Evolutionary conservation across 2,329 filamentous ascomycete genomes (phyloP), one percentile per base, ranked within the genome.

Genomic region (Ophiocordyceps camponoti-rufipedis): DNA sequence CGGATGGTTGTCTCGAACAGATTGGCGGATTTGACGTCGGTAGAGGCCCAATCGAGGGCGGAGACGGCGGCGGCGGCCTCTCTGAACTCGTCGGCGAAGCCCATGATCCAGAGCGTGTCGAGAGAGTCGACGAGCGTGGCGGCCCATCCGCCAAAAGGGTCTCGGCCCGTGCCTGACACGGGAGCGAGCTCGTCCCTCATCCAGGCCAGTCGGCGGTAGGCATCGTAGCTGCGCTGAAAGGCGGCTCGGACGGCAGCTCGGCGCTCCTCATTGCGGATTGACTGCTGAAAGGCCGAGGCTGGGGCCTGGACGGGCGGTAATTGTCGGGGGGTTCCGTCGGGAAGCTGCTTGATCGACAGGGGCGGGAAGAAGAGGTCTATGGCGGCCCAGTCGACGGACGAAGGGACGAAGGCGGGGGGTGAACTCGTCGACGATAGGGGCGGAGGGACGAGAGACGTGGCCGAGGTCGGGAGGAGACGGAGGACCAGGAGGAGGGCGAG

Each of bases 51-150:
- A 53, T 76, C 67, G 41, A 80, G 52, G 6, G 60, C 54, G 13
- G 59, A 61, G 6, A 71, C 64, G 2, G 71, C 72, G 28, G 61
- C 59, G 2, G 71, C 66, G 5, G 77, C 75, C 16, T 68, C 57
- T 42, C 65, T 60, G 50, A 78, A 80, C 18, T 81, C 77, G 2
- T 70, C 62, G 31, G 68, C 59, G 19, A 80, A 56, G 11, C 60
- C 74, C 75, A 80, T 78, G 43, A 81, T 79, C 66, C 70, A 73
- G 2, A 81, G 65, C 0, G 75, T 77, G 47, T 80, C 75, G 41
- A 81, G 60, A 0, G 68, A 62, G 54, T 81, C 77, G 32, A 81
- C 70, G 42, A 80, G 56, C 0, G 75, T 77, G 10, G 74, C 75
- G 1, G 68, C 74, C 67, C 72, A 76, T 28, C 69, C 68, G 4